Evolutionary conservation across 768 basidiomycete genomes (phyloP), one percentile per base, ranked within the genome.

Genomic region (Lentinula sp.): DNA sequence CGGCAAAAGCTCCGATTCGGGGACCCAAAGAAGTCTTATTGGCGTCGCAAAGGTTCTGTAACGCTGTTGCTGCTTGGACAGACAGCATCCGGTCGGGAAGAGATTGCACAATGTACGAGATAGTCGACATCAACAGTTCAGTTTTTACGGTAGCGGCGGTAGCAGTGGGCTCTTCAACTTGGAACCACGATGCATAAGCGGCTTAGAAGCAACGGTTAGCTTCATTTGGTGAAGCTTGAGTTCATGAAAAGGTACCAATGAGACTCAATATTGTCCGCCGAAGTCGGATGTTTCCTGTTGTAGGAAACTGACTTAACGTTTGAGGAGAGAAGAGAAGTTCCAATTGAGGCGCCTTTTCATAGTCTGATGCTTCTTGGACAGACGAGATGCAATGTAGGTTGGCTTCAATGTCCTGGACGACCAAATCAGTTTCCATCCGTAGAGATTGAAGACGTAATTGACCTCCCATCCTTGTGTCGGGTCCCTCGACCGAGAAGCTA

Each of bases 11-110:
- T 2, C 78, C 80, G 40, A 97, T 93, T 66, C 93, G 92, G 5
- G 85, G 83, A 1, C 93, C 91, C 11, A 97, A 77, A 9, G 87
- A 89, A n/a, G 78, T 78, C 57, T 95, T 78, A 69, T 97, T 97
- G 42, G 91, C 85, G 71, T 97, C 95, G 67, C 95, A 97, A 3
- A 97, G 72, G 59, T 93, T 89, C 43, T 91, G 85, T 31, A 98
- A 78, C 0, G 93, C 85, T 53, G 87, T 87, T 0, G 94, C 93
- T 1, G 93, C 93, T 7, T 85, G 80, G 0, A 85, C 80, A 68
- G 82, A 90, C 34, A 88, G 77, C 34, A 73, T 71, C 5, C 80
- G 81, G 62, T 91, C 91, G 0, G 84, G 75, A 28, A 95, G 74
- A 3, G 89, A 88, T 15, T 85, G 75, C 0, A 87, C 86, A 32